Conservation (phyloP, 352 stramenopile genomes). For the Phytophthora pini region DNA sequence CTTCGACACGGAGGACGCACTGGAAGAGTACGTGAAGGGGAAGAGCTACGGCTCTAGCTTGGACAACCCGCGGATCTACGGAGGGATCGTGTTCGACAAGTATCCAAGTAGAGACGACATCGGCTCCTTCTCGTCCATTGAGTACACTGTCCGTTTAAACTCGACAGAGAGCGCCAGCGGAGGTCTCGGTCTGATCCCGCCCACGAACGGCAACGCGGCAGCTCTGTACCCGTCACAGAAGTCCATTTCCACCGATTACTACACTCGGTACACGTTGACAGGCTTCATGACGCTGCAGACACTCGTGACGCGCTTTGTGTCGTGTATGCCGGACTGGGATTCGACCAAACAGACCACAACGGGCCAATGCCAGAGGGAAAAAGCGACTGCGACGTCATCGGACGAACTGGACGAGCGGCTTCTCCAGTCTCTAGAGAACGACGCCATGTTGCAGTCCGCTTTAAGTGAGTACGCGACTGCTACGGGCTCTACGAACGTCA, state of each 20-base stretch:
- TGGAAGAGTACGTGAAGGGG: slow-evolving; percentile 55
- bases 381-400: slow-evolving; percentile 34
- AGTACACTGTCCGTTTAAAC: slow-evolving; percentile 70
- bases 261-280: slow-evolving; percentile 47
- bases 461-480: slow-evolving; percentile 12
- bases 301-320: slow-evolving; percentile 64
- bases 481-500: slow-evolving; percentile 11
- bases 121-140: slow-evolving; percentile 48
- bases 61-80: slow-evolving; percentile 56
- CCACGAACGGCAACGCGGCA: slow-evolving; percentile 41
- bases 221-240: slow-evolving; percentile 42
- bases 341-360: slow-evolving; percentile 37
- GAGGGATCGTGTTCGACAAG: slow-evolving; percentile 61
- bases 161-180: slow-evolving; percentile 39
- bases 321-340: slow-evolving; percentile 62
- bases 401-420: slow-evolving; percentile 35
- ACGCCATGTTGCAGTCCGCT: slow-evolving; percentile 44
- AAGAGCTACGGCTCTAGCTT: slow-evolving; percentile 49
- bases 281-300: slow-evolving; percentile 72
- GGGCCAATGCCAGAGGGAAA: slow-evolving; percentile 43
- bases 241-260: slow-evolving; percentile 38
- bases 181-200: slow-evolving; percentile 22
- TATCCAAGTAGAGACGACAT: slow-evolving; percentile 40
- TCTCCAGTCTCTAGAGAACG: slow-evolving; percentile 42
- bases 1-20: slow-evolving; percentile 45